Base-by-base conservation (phyloP, 768 basidiomycete species). In the Jaapia argillacea region DNA sequence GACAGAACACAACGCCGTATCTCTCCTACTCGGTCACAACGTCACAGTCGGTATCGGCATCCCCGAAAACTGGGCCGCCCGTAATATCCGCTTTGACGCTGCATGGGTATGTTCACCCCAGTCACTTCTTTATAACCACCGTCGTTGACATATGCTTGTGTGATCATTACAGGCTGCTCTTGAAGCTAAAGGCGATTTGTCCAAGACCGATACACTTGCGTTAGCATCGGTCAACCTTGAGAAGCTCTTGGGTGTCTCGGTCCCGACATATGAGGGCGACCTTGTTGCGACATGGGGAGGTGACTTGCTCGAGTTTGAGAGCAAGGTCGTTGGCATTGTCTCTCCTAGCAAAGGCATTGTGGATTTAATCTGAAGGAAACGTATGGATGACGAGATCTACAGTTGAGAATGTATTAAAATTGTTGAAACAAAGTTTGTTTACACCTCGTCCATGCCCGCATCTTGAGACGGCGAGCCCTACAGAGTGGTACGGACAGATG, bases 51-150 rank as follows among this genome's bases (percentile, higher is more conserved):
- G 77, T 5, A 55, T 89, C 38, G 84, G 82, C 14, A 67, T 80
- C 37, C 60, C 70, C 36, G 76, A 79, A 47, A 72, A 73, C 31
- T 89, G 81, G 82, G 68, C 72, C 22, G 81, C 84, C 5, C 75
- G 85, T 21, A 88, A 83, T 54, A 70, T 83, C 6, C 75, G 83
- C 13, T 85, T 90, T 50, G 89, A 94, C 49, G 62, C 78, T 24
- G 85, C 76, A 35, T 93, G 91, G 90, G 85, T 82, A 48, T 51
- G 77, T 64, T 16, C 41, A n/a, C n/a, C n/a, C n/a, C 14, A 51
- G 50, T 40, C 28, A 43, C 31, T 25, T 14, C 14, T 14, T 45
- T 36, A 40, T 48, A 23, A 40, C 22, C 5, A 20, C n/a, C 16
- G 1, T 4, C 5, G 24, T n/a, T 44, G 13, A 51, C 45, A 49